Conservation (phyloP, 805 yeast species). For the Cyberlindnera nakhonratchasimensis region DNA sequence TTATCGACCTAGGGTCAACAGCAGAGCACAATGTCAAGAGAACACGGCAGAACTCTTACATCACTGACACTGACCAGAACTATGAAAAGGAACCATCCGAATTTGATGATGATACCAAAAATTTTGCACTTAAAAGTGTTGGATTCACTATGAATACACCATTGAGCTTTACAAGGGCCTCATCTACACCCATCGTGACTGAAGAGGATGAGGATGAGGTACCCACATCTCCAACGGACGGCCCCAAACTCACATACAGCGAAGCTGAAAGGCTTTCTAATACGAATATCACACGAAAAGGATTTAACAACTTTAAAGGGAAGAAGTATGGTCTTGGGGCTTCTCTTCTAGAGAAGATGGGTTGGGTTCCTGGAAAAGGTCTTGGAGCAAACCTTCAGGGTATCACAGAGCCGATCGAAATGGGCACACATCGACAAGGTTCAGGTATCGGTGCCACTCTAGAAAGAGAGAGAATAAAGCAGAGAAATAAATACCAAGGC, state of each 20-base stretch:
- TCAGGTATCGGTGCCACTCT: slow-evolving; percentile 69
- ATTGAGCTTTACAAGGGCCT: background rate
- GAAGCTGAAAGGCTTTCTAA: slow-evolving; percentile 7
- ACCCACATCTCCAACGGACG: background rate
- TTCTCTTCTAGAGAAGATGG: slow-evolving; percentile 73
- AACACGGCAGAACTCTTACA: background rate
- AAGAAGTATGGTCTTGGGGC: slow-evolving; percentile 82
- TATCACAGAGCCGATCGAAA: slow-evolving; percentile 75
- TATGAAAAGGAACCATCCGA: background rate
- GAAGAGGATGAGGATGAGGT: background rate
- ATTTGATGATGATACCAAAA: background rate
- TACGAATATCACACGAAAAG: slow-evolving; percentile 11
- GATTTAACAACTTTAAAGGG: slow-evolving; percentile 16
- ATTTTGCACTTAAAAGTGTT: background rate
- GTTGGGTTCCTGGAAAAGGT: slow-evolving; percentile 80
- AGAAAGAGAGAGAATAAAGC: slow-evolving; percentile 15
- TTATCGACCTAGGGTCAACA: background rate
- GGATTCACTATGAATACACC: background rate
- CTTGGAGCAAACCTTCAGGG: slow-evolving; percentile 76
- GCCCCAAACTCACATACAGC: slow-evolving; percentile 22
- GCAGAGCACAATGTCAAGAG: background rate
- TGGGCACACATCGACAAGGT: slow-evolving; percentile 52
- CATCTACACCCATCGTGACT: background rate
- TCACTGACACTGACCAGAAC: too few relatives aligned
- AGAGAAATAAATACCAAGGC: background rate